phyloP scores from a whole-genome alignment of 2,329 filamentous ascomycete species.

The Knoxdaviesia proteae region DNA sequence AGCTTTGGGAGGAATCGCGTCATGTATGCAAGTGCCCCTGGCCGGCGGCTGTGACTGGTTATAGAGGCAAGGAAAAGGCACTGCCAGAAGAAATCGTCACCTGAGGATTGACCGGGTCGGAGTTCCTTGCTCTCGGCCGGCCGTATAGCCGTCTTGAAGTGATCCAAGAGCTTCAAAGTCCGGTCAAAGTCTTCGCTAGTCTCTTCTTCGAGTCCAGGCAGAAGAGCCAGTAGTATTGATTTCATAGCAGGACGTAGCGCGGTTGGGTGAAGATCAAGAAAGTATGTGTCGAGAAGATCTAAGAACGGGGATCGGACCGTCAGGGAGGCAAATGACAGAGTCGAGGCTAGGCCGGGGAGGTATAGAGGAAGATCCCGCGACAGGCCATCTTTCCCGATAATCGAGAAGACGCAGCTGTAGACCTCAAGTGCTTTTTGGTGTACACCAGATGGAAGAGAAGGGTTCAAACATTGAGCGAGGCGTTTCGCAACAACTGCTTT shows the following conservation, averaged over 20 bases:
- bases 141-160: constrained; percentile 49
- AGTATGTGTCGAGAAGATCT: constrained; percentile 59
- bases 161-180: constrained; percentile 58
- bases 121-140: constrained; percentile 27
- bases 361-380: constrained; percentile 71
- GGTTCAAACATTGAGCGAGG: constrained; percentile 86
- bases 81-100: constrained; percentile 92
- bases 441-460: constrained; percentile 79
- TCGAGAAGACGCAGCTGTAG: constrained; percentile 71
- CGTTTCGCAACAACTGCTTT: constrained; percentile 73
- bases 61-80: constrained; percentile 89
- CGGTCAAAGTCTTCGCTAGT: constrained; percentile 93
- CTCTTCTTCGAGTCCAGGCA: constrained; percentile 87
- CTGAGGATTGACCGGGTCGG: constrained; percentile 31
- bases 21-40: constrained; percentile 75
- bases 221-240: constrained; percentile 66
- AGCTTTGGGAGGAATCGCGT: constrained; percentile 55
- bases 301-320: constrained; percentile 75
- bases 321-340: constrained; percentile 84
- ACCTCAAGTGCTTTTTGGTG: constrained; percentile 95
- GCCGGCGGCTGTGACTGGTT: constrained; percentile 65
- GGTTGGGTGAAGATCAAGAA: constrained; percentile 49
- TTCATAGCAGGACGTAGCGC: constrained; percentile 75
- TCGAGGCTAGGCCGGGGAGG: constrained; percentile 71
- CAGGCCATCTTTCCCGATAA: constrained; percentile 63